phyloP scores from a whole-genome alignment of 768 basidiomycete genomes.

The Mycena rosella region DNA sequence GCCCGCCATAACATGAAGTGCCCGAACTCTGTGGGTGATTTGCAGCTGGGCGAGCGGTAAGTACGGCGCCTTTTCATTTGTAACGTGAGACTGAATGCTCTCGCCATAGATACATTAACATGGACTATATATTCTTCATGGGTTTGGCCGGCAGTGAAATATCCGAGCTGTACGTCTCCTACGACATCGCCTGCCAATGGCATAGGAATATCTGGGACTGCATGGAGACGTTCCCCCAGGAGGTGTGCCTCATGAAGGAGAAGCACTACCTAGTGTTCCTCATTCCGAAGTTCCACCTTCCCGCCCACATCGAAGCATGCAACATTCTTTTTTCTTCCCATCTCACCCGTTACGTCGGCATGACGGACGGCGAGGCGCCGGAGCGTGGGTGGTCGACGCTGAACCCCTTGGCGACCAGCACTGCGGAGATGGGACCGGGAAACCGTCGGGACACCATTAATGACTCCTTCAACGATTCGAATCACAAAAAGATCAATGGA shows the following conservation, averaged over 20 bases:
- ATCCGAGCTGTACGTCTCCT: constrained; percentile 8
- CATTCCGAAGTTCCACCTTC: constrained; percentile 50
- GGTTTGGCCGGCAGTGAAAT: constrained; percentile 30
- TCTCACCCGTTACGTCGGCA: constrained; percentile 35
- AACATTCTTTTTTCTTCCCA: constrained; percentile 47
- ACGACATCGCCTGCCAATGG: too few species aligned
- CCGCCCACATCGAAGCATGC: constrained; percentile 28
- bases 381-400: too few species aligned
- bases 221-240: background rate
- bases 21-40: too few species aligned
- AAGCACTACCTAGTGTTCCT: constrained; percentile 2
- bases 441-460: constrained; percentile 44
- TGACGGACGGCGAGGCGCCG: constrained; percentile 49
- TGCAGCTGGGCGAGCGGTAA: constrained; percentile 38
- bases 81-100: constrained; percentile 29
- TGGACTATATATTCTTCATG: too few species aligned
- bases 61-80: constrained; percentile 30
- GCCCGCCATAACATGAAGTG: constrained; percentile 31
- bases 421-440: constrained; percentile 49
- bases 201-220: constrained; percentile 36
- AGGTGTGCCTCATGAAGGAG: background rate
- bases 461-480: constrained; percentile 37
- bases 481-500: background rate
- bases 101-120: too few species aligned
- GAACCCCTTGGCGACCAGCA: constrained; percentile 45